Percentiles rank a stretch among this genome's conserved stretches.
phyloP scores from a whole-genome alignment of 352 stramenopile species.

The Globisporangium lucens region DNA sequence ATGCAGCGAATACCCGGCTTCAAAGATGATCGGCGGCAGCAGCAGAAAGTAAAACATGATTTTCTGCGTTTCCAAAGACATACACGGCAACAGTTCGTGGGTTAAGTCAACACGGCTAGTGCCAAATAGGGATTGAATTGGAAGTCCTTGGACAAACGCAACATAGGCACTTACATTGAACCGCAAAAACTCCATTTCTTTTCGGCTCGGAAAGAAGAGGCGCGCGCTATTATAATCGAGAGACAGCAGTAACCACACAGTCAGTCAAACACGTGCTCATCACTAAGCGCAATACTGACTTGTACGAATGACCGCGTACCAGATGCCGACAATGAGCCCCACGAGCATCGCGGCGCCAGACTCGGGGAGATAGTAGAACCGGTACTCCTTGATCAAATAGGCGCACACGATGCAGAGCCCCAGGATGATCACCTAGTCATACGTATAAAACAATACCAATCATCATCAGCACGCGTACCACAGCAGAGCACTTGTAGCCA shows the following conservation, averaged over 20 bases:
- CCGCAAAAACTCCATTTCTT: constrained; percentile 89
- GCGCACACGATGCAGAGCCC: constrained; percentile 88
- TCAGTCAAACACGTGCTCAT: background rate
- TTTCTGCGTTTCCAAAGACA: constrained; percentile 34
- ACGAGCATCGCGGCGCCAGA: constrained; percentile 90
- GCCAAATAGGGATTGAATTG: background rate
- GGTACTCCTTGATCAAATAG: constrained; percentile 90
- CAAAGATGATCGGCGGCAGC: constrained; percentile 97
- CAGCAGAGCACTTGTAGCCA: background rate
- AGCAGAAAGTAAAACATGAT: constrained; percentile 97
- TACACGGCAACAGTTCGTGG: background rate
- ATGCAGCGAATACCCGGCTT: constrained; percentile 93
- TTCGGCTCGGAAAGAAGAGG: constrained; percentile 78
- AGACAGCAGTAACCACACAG: background rate
- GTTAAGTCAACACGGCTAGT: too few relatives aligned
- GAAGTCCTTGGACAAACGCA: background rate
- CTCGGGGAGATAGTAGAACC: constrained; percentile 90
- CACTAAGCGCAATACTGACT: background rate
- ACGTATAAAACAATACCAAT: background rate
- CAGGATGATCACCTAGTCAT: constrained; percentile 72
- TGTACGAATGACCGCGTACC: constrained; percentile 24
- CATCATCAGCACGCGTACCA: background rate
- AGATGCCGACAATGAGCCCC: constrained; percentile 83
- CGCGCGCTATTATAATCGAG: constrained; percentile 40
- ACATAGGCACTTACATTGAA: constrained; percentile 61